Percentiles rank a stretch among this genome's conserved stretches.
These are phyloP conservation scores for Hamamelis virginiana DNA, from an alignment of 164 flowering plant species.

Conservation along the genomic window DNA sequence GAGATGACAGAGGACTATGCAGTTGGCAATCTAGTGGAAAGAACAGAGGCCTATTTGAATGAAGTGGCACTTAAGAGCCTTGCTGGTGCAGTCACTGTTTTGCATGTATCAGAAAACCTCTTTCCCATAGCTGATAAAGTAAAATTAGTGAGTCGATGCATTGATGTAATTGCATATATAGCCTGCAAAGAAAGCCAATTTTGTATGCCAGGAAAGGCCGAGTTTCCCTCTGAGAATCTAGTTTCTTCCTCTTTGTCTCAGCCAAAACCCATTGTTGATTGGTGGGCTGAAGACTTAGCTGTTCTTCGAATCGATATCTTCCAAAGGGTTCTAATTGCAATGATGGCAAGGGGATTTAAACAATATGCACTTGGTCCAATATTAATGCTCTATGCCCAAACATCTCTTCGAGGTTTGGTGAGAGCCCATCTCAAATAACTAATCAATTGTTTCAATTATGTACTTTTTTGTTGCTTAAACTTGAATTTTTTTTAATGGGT, in stretches of 20 bases:
- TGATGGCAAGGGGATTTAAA: slow-evolving; percentile 85
- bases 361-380: slow-evolving; percentile 80
- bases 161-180: slow-evolving; percentile 68
- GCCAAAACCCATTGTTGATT: slow-evolving; percentile 60
- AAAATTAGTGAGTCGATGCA: slow-evolving; percentile 72
- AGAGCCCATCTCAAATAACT: slow-evolving; percentile 29
- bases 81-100: slow-evolving; percentile 63
- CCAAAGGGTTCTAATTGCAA: slow-evolving; percentile 76
- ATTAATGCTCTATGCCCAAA: slow-evolving; percentile 91
- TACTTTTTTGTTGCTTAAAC: background rate
- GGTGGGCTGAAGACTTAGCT: slow-evolving; percentile 95
- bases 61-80: slow-evolving; percentile 78
- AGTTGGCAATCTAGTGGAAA: slow-evolving; percentile 65
- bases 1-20: slow-evolving; percentile 93
- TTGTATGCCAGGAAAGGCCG: slow-evolving; percentile 29
- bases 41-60: slow-evolving; percentile 71
- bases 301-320: slow-evolving; percentile 74
- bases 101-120: slow-evolving; percentile 57
- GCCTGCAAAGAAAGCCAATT: slow-evolving; percentile 76
- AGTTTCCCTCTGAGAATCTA: slow-evolving; percentile 30
- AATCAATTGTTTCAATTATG: background rate
- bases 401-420: slow-evolving; percentile 95
- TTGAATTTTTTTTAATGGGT: background rate
- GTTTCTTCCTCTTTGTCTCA: slow-evolving; percentile 30
- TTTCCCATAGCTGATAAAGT: slow-evolving; percentile 77